Conservation (phyloP, 179 eudicot genomes). For the Heliamphora pulchella region DNA sequence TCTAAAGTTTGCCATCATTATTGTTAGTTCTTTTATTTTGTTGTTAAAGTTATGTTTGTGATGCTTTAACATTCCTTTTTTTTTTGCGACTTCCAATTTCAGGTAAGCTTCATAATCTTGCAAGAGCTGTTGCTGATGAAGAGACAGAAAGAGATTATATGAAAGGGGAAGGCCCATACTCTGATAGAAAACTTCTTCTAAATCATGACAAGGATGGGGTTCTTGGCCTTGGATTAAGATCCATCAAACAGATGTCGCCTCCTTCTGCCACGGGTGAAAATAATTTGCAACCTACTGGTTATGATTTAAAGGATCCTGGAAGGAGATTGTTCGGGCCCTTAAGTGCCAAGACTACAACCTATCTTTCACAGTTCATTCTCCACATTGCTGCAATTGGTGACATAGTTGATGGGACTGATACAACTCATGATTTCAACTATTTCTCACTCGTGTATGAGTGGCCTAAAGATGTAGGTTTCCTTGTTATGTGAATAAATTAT, state of each 20-base stretch:
- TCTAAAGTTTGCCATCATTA: not conserved
- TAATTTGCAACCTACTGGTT: slow-evolving; percentile 39
- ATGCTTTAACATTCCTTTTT: slow-evolving; percentile 13
- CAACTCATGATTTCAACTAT: slow-evolving; percentile 98
- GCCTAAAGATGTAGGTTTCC: slow-evolving; percentile 89
- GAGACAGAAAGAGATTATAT: slow-evolving; percentile 52
- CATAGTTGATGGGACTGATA: slow-evolving; percentile 97
- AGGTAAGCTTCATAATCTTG: slow-evolving; percentile 98
- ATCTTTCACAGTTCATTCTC: slow-evolving; percentile 90
- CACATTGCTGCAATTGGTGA: slow-evolving; percentile 99
- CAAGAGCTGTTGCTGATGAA: slow-evolving; percentile 95
- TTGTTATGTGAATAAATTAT: not conserved
- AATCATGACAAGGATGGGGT: slow-evolving; percentile 52
- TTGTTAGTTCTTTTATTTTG: not conserved
- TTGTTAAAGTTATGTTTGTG: not conserved
- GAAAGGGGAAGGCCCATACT: slow-evolving; percentile 44
- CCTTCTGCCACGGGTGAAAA: slow-evolving; percentile 42
- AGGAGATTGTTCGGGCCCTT: slow-evolving; percentile 70
- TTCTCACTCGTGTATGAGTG: slow-evolving; percentile 92
- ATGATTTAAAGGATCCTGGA: slow-evolving; percentile 66
- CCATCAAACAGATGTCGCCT: slow-evolving; percentile 35
- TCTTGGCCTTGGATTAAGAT: slow-evolving; percentile 83
- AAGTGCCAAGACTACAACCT: slow-evolving; percentile 66
- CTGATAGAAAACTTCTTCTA: slow-evolving; percentile 38
- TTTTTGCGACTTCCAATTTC: slow-evolving; percentile 15